These are phyloP conservation scores for Paracoccidioides lutzii DNA, from an alignment of 2,329 filamentous ascomycete species.

Conservation along the genomic window DNA sequence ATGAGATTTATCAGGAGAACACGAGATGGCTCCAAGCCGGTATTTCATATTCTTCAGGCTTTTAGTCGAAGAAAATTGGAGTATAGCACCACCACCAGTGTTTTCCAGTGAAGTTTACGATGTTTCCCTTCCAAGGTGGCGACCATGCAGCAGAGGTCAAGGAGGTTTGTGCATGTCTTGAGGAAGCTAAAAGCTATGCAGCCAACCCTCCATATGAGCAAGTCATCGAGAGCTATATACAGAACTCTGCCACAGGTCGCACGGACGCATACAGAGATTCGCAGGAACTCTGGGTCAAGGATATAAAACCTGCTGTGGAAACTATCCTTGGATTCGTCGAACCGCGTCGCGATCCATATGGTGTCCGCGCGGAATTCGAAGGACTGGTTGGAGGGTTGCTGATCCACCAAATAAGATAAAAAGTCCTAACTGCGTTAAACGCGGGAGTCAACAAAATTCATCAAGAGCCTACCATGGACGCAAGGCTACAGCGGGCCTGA, in stretches of 20 bases:
- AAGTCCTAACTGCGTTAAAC: constrained; percentile 13
- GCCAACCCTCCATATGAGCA: constrained; percentile 32
- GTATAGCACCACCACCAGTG: neutral
- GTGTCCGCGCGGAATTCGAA: constrained; percentile 42
- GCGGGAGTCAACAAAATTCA: constrained; percentile 15
- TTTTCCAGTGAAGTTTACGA: neutral
- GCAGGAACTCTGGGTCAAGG: constrained; percentile 41
- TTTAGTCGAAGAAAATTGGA: constrained; percentile 24
- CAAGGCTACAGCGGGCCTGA: constrained; percentile 11
- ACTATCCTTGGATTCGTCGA: constrained; percentile 43
- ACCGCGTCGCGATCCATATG: constrained; percentile 43
- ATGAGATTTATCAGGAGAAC: constrained; percentile 1
- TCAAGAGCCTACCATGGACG: constrained; percentile 21
- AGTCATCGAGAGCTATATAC: constrained; percentile 37
- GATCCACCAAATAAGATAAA: no score
- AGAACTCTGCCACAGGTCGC: constrained; percentile 37
- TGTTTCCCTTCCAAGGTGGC: constrained; percentile 33
- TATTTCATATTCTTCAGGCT: constrained; percentile 38
- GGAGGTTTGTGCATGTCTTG: constrained; percentile 34
- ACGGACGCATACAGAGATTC: constrained; percentile 39
- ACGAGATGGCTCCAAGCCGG: constrained; percentile 20
- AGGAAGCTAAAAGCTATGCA: constrained; percentile 34
- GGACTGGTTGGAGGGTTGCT: constrained; percentile 28
- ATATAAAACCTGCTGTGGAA: constrained; percentile 40
- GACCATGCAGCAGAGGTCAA: constrained; percentile 36